Conservation (phyloP, 2,329 filamentous ascomycete species). For the Cordyceps javanica region DNA sequence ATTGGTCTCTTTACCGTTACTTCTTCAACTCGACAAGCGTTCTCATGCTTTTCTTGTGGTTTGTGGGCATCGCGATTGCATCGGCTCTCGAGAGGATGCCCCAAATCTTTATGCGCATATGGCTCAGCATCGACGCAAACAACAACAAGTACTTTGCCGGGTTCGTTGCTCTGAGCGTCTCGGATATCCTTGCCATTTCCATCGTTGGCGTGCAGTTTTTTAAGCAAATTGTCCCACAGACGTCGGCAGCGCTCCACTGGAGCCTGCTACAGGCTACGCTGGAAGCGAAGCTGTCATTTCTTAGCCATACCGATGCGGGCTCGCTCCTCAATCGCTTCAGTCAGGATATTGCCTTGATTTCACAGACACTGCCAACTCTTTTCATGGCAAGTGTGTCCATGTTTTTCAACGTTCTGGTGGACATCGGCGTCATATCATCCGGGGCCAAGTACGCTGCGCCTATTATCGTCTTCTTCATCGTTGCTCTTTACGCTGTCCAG, state of each 20-base stretch:
- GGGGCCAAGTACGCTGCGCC: constrained; percentile 25
- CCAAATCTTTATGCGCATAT: constrained; percentile 7
- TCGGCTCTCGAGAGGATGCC: not conserved
- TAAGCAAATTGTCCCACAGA: not conserved
- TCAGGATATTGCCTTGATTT: constrained; percentile 22
- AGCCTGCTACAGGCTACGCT: not conserved
- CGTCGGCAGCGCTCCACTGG: not conserved
- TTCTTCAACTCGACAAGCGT: not conserved
- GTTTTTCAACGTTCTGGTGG: constrained; percentile 18
- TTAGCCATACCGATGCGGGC: not conserved
- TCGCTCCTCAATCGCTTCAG: constrained; percentile 19
- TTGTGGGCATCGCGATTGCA: not conserved
- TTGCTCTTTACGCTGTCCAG: constrained; percentile 23
- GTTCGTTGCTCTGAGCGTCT: not conserved
- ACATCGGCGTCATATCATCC: constrained; percentile 16
- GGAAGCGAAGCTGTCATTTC: constrained; percentile 17
- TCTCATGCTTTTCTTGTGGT: not conserved
- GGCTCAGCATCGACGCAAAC: constrained; percentile 12
- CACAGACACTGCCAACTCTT: constrained; percentile 19
- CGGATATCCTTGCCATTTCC: not conserved
- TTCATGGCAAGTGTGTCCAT: constrained; percentile 21
- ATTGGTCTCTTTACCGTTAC: not conserved
- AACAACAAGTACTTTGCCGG: constrained; percentile 12
- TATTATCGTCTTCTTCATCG: constrained; percentile 20
- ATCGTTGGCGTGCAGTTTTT: not conserved